A percentile compares a stretch with the other conserved stretches of the same genome.
Conservation (phyloP, 805 yeast genomes). For the Sugiyamaella americana region DNA sequence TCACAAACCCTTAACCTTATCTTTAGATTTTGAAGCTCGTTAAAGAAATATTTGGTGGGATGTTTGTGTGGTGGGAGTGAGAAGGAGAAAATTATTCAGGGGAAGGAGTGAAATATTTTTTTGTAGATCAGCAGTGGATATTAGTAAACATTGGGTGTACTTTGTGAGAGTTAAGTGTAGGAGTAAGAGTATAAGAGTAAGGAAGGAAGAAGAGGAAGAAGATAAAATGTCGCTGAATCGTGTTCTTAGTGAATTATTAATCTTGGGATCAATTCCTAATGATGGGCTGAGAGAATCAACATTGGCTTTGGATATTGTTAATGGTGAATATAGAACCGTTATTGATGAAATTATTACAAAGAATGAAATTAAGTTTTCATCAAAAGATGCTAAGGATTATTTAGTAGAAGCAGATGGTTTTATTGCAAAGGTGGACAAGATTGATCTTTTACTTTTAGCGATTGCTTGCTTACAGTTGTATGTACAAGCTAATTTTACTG, state of each 20-base stretch:
- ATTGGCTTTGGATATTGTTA: background rate
- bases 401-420: background rate
- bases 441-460: constrained; percentile 33
- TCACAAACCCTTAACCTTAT: too few relatives aligned
- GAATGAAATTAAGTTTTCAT: background rate
- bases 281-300: background rate
- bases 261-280: background rate
- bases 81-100: too few relatives aligned
- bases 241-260: background rate
- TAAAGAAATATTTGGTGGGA: too few relatives aligned
- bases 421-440: background rate
- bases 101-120: too few relatives aligned
- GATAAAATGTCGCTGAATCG: background rate
- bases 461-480: constrained; percentile 61
- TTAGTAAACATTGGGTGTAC: too few relatives aligned
- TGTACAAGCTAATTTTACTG: constrained; percentile 74
- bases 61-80: too few relatives aligned
- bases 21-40: too few relatives aligned
- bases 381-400: background rate
- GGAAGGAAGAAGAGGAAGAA: too few relatives aligned
- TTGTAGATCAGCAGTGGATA: too few relatives aligned
- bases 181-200: too few relatives aligned
- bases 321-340: background rate
- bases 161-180: too few relatives aligned
- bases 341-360: background rate